A percentile compares a stretch with the other conserved stretches of the same genome.
These are phyloP conservation scores for Suillus subaureus DNA, from an alignment of 768 basidiomycete species.

Conservation along the genomic window DNA sequence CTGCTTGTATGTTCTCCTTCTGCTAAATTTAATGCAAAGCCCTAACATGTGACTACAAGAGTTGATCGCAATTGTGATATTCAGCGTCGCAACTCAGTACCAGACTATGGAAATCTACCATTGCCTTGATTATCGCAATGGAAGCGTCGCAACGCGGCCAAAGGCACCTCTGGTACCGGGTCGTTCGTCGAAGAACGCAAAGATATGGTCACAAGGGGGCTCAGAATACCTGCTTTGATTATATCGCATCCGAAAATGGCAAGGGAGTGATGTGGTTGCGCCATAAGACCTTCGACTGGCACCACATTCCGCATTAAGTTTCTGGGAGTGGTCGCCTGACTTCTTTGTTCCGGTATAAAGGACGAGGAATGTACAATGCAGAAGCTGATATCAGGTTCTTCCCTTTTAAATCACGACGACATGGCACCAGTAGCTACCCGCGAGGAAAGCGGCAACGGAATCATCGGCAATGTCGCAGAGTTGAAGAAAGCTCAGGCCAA, in stretches of 20 bases:
- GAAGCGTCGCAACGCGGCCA: background rate
- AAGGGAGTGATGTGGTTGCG: constrained; percentile 20
- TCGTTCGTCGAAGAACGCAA: background rate
- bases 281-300: constrained; percentile 17
- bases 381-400: background rate
- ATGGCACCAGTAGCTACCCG: constrained; percentile 57
- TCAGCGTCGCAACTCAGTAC: background rate
- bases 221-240: background rate
- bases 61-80: background rate
- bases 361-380: background rate
- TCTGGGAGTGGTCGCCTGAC: background rate
- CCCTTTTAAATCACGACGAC: background rate
- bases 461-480: constrained; percentile 20
- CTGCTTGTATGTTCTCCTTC: constrained; percentile 1
- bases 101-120: background rate
- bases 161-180: background rate
- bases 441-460: constrained; percentile 30
- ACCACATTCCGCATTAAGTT: constrained; percentile 11
- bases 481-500: constrained; percentile 27
- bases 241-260: constrained; percentile 13
- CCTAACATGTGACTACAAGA: background rate
- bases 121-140: background rate
- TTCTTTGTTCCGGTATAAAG: constrained; percentile 19
- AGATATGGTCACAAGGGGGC: background rate
- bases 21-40: background rate